Conservation (phyloP, 2,329 filamentous ascomycete species). For the Beauveria asiatica region DNA sequence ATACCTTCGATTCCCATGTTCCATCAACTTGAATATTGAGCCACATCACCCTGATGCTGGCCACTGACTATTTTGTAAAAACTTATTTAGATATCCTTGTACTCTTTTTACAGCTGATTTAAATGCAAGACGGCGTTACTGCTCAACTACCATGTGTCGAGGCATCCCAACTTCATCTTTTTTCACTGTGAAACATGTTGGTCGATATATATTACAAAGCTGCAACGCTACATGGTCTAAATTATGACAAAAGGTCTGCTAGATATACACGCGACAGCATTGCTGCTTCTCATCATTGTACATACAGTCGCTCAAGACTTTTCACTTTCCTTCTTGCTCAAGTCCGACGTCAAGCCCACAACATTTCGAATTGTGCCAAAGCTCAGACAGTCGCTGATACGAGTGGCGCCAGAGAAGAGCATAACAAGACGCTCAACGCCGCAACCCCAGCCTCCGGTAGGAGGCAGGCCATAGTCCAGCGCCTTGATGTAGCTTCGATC, state of each 20-base stretch:
- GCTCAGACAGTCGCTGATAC: conserved; percentile 77
- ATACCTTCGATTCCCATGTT: conserved; percentile 4
- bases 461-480: conserved; percentile 83
- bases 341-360: conserved; percentile 36
- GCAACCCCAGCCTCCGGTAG: conserved; percentile 94
- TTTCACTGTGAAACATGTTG: background rate
- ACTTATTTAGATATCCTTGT: background rate
- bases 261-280: conserved; percentile 5
- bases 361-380: conserved; percentile 79
- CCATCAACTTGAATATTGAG: background rate
- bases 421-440: conserved; percentile 87
- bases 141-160: background rate
- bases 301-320: background rate
- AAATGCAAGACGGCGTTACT: background rate
- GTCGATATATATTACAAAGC: background rate
- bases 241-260: background rate
- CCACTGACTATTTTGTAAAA: background rate
- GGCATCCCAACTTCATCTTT: background rate
- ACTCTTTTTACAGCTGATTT: background rate
- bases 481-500: conserved; percentile 81
- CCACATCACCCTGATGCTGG: background rate
- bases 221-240: background rate
- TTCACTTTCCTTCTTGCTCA: background rate
- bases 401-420: conserved; percentile 70
- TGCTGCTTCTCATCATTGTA: background rate